Base-by-base conservation (phyloP, 257 asterid genomes). In the Orobanche coerulescens region DNA sequence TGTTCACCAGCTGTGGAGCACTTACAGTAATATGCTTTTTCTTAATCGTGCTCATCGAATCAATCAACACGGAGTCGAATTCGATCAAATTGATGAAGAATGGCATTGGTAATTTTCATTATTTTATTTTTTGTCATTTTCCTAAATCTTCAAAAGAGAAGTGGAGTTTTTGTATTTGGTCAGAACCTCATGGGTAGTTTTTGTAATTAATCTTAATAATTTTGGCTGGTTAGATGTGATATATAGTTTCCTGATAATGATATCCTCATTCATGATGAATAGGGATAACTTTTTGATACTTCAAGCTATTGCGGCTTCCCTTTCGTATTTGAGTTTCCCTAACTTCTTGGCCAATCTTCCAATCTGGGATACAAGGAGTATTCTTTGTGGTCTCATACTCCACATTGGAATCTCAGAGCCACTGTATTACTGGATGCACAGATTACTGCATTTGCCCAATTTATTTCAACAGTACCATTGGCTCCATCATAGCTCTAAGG, bases 231-330 rank as follows among this genome's bases (percentile, higher is more conserved):
- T n/a, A n/a, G n/a, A n/a, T n/a, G n/a, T n/a, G n/a, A n/a, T n/a
- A n/a, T n/a, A n/a, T n/a, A n/a, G n/a, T n/a, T n/a, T n/a, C n/a
- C n/a, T n/a, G n/a, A n/a, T n/a, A n/a, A n/a, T n/a, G n/a, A n/a
- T n/a, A 6, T 49, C 15, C 61, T 68, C 47, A 64, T 71, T 49
- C 8, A 54, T 15, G 53, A 14, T 49, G 56, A 57, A 66, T 92
- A 93, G 99, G 99, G 99, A 89, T 58, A 84, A 84, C 66, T 93
- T 81, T 66, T 62, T 93, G 71, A 78, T 89, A 37, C 94, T 89
- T 76, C 90, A 89, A 75, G 81, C 86, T 5, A 31, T 74, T 59
- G 46, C 71, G 46, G 95, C 79, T 60, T 61, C 88, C 36, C 69
- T 83, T 6, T 68, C 76, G 73, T 82, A 66, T 67, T 71, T 84